Percentiles rank a stretch among this genome's conserved stretches.
Conservation (phyloP, 768 basidiomycete species). For the Suillus subluteus region DNA sequence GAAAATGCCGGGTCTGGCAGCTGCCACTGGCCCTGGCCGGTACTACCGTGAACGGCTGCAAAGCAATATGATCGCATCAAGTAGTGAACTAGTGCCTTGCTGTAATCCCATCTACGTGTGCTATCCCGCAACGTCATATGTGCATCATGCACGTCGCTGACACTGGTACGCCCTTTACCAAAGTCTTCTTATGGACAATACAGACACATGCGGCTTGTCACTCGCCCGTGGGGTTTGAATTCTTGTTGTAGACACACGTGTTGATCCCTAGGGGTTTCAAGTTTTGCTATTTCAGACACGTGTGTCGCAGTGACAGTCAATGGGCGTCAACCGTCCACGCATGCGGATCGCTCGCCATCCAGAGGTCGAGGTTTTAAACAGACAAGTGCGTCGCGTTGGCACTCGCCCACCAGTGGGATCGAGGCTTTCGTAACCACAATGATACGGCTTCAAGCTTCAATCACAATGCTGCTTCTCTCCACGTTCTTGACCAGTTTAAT, state of each 20-base stretch:
- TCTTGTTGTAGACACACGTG: not conserved
- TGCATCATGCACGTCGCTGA: not conserved
- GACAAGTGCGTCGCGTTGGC: not conserved
- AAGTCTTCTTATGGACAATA: not conserved
- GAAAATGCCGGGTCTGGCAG: not conserved
- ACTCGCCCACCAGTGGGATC: not conserved
- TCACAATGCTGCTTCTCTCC: not conserved
- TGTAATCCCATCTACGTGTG: not conserved
- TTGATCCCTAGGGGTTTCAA: not conserved
- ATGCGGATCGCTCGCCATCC: not conserved
- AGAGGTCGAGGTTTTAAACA: not conserved
- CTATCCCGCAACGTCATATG: not conserved
- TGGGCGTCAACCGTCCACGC: not conserved
- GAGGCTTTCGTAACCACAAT: not conserved
- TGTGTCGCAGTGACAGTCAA: not conserved
- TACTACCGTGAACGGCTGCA: not conserved
- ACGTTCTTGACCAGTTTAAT: not conserved
- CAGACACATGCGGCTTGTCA: not conserved
- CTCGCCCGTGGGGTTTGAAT: not conserved
- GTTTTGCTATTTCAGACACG: not conserved
- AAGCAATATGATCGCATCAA: not conserved
- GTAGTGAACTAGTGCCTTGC: not conserved
- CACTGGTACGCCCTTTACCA: not conserved
- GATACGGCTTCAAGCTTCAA: not conserved
- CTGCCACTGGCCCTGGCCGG: not conserved